These are phyloP conservation scores for Nicotiana tomentosiformis DNA, from an alignment of 257 asterid genomes.

Conservation along the genomic window DNA sequence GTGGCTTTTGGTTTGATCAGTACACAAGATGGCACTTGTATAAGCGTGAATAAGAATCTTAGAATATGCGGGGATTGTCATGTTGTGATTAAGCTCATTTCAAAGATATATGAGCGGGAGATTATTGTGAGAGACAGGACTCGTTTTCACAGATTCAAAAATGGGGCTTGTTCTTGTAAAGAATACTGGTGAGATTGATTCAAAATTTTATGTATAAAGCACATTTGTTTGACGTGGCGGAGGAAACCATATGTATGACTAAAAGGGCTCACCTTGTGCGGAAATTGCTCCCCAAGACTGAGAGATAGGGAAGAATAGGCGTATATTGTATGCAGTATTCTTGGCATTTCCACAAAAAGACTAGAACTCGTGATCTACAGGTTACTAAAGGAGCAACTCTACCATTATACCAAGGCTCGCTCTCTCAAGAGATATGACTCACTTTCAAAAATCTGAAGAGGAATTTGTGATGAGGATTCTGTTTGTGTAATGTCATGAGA, in stretches of 20 bases:
- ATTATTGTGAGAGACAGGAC: slow-evolving; percentile 86
- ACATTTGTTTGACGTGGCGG: not conserved
- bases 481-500: not conserved
- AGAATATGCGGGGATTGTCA: slow-evolving; percentile 97
- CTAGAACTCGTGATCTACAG: not conserved
- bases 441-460: not conserved
- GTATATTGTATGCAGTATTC: not conserved
- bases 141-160: slow-evolving; percentile 70
- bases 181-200: slow-evolving; percentile 64
- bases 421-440: not conserved
- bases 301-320: not conserved
- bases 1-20: slow-evolving; percentile 79
- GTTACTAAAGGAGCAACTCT: not conserved
- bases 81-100: slow-evolving; percentile 67
- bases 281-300: not conserved
- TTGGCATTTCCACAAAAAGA: not conserved
- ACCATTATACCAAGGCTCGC: not conserved
- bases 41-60: slow-evolving; percentile 78
- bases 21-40: slow-evolving; percentile 33
- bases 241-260: not conserved
- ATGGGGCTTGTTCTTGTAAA: slow-evolving; percentile 72
- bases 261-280: not conserved
- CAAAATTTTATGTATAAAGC: not conserved
- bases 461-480: not conserved
- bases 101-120: slow-evolving; percentile 56